These are phyloP conservation scores for Hanseniaspora osmophila DNA, from an alignment of 805 yeast species.

Conservation along the genomic window DNA sequence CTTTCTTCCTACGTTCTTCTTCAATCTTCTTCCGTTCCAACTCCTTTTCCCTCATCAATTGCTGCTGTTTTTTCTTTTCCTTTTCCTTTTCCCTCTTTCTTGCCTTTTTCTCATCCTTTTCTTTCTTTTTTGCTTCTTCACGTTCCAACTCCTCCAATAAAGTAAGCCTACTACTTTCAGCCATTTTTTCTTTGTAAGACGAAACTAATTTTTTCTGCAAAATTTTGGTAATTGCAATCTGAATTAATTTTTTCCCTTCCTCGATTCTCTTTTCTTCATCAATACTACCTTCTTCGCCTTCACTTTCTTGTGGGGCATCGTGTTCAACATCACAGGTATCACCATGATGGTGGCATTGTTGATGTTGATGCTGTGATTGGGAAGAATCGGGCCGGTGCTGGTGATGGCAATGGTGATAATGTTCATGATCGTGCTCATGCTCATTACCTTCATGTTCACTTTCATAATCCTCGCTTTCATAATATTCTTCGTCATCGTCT, in stretches of 20 bases:
- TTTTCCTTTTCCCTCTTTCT: constrained; percentile 28
- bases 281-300: constrained; percentile 18
- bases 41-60: constrained; percentile 26
- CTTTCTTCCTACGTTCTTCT: constrained; percentile 28
- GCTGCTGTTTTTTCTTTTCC: constrained; percentile 26
- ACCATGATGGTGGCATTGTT: not conserved
- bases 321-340: constrained; percentile 7
- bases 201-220: constrained; percentile 59
- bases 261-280: constrained; percentile 54
- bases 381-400: not conserved
- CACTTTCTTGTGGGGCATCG: constrained; percentile 7
- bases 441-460: constrained; percentile 13
- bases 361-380: no score
- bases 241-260: constrained; percentile 70
- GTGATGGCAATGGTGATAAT: constrained; percentile 6
- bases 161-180: constrained; percentile 54
- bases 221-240: constrained; percentile 64
- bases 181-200: constrained; percentile 68
- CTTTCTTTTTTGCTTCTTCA: constrained; percentile 39
- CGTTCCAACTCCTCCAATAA: constrained; percentile 57
- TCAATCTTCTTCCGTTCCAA: constrained; percentile 27
- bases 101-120: constrained; percentile 23
- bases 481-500: constrained; percentile 7
- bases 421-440: constrained; percentile 14
- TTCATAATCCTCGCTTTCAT: constrained; percentile 18